Conservation (phyloP, 352 stramenopile species). For the Pythium sukuiense region DNA sequence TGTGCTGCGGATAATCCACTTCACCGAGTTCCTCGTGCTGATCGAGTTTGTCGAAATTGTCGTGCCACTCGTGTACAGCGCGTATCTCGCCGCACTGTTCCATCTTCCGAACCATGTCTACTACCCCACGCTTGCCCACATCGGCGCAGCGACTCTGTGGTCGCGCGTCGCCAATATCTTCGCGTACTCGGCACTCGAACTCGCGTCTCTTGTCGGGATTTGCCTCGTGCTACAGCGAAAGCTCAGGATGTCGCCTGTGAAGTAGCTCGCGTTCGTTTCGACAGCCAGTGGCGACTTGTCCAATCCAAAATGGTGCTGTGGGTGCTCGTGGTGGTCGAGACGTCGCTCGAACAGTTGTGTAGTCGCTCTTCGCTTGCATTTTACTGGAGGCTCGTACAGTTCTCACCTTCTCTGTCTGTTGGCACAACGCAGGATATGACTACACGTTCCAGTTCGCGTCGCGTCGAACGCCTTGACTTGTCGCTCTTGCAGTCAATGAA, state of each 20-base stretch:
- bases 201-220: conserved; percentile 31
- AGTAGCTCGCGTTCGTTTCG: conserved; percentile 41
- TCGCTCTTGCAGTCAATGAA: too few relatives aligned
- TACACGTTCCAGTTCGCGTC: conserved; percentile 21
- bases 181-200: conserved; percentile 34
- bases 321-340: conserved; percentile 14
- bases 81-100: conserved; percentile 22
- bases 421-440: conserved; percentile 11
- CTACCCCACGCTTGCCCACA: conserved; percentile 19
- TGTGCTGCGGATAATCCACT: conserved; percentile 9
- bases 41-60: conserved; percentile 26
- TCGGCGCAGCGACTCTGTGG: not conserved
- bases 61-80: conserved; percentile 22
- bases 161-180: conserved; percentile 6
- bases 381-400: too few relatives aligned
- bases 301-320: conserved; percentile 27
- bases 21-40: conserved; percentile 24
- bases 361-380: not conserved
- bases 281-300: conserved; percentile 31
- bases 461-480: too few relatives aligned
- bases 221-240: conserved; percentile 29
- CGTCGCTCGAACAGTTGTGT: conserved; percentile 22
- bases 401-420: too few relatives aligned
- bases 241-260: conserved; percentile 27
- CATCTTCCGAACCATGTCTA: conserved; percentile 32